Evolutionary conservation across 1,284 basidiomycete genomes (phyloP), one percentile per base, ranked within the genome.

Genomic region (Anthracocystis panici-leucophaei): DNA sequence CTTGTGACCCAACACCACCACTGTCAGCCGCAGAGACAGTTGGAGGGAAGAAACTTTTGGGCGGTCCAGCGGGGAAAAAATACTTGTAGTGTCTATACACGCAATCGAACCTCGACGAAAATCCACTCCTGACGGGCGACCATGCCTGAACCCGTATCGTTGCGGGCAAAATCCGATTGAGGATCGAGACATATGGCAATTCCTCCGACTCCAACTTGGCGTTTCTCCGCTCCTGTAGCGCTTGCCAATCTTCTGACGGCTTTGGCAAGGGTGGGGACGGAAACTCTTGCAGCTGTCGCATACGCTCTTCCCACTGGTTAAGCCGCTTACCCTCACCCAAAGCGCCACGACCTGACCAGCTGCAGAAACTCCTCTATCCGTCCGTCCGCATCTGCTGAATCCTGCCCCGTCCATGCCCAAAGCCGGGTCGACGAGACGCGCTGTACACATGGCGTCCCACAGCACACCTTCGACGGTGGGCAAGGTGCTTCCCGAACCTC

Each of bases 21-120:
- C n/a, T 9, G 25, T 38, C 9, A 3, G 40, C 21, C n/a, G 38
- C 1, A 3, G 56, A 35, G 10, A 20, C 16, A 5, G 61, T 45
- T 9, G 65, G 58, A 8, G 73, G 67, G 18, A 51, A 68, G 27
- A 84, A 67, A 20, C 64, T 9, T 0, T 33, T 8, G 0, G 82
- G 80, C 4, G 79, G 73, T 5, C 83, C 83, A 11, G 63, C 52
- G 18, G 77, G 68, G 73, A 85, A 99, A 85, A 97, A 96, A 87
- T 99, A 99, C 85, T 97, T 97, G 90, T 99, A 99, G 85, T 99
- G 96, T 38, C 96, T 88, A 81, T 90, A 91, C 62, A 87, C 88
- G 87, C 95, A 98, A 23, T 91, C 92, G 87, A 93, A 96, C 2
- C 96, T 90, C 2, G 95, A 91, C 41, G 94, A 94, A 85, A 99